phyloP scores from a whole-genome alignment of 345 rosid species.

The Gossypium rotundifolium region DNA sequence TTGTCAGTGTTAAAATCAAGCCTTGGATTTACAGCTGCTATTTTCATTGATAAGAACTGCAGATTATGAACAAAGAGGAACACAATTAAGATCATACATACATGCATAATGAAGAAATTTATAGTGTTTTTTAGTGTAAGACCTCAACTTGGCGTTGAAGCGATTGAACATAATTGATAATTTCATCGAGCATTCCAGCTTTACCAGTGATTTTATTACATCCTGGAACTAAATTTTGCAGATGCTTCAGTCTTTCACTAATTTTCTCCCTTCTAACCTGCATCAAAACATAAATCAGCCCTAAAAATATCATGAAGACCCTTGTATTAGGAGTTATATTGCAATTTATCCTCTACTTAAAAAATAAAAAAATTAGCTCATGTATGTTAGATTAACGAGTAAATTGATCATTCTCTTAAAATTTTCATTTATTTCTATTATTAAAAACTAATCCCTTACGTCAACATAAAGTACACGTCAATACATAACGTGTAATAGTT shows the following conservation, averaged over 20 bases:
- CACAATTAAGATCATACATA: not conserved
- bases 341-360: too few relatives aligned
- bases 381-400: too few relatives aligned
- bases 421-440: too few relatives aligned
- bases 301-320: too few relatives aligned
- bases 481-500: too few relatives aligned
- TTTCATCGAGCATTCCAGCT: constrained; percentile 88
- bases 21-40: constrained; percentile 59
- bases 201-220: constrained; percentile 67
- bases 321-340: too few relatives aligned
- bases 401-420: too few relatives aligned
- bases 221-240: constrained; percentile 75
- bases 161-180: constrained; percentile 74
- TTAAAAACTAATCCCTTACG: too few relatives aligned
- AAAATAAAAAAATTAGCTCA: too few relatives aligned
- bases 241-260: constrained; percentile 75
- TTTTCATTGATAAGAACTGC: constrained; percentile 74
- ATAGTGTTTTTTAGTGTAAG: not conserved
- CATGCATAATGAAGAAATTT: not conserved
- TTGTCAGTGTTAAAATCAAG: constrained; percentile 46
- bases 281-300: not conserved
- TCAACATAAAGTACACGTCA: too few relatives aligned
- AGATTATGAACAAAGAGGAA: not conserved
- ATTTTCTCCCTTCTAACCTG: constrained; percentile 87
- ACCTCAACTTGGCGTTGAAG: constrained; percentile 81